These are phyloP conservation scores for Xylariaceae sp. DNA, from an alignment of 2,329 filamentous ascomycete genomes.

Conservation along the genomic window DNA sequence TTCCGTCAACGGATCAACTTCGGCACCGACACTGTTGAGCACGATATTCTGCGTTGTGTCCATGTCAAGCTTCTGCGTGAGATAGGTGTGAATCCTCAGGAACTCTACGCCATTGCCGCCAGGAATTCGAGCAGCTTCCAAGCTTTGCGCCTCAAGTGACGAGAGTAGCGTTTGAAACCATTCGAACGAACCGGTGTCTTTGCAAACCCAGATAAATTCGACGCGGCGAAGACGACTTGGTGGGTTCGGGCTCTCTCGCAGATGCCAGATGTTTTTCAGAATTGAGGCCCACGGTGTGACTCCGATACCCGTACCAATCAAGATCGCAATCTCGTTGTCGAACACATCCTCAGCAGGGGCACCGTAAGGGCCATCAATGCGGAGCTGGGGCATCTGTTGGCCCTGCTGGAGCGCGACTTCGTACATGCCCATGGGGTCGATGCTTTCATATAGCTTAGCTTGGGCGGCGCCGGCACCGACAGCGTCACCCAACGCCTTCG, in stretches of 20 bases:
- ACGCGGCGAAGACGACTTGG: slow-evolving; percentile 85
- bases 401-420: slow-evolving; percentile 92
- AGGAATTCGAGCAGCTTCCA: slow-evolving; percentile 59
- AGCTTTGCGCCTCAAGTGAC: slow-evolving; percentile 81
- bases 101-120: slow-evolving; percentile 72
- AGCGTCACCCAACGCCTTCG: slow-evolving; percentile 84
- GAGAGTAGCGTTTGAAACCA: slow-evolving; percentile 96
- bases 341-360: slow-evolving; percentile 97
- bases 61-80: slow-evolving; percentile 86
- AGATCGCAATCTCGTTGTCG: slow-evolving; percentile 79
- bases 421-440: slow-evolving; percentile 95
- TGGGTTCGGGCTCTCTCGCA: slow-evolving; percentile 83
- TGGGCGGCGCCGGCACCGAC: slow-evolving; percentile 88
- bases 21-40: slow-evolving; percentile 85
- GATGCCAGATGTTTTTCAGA: slow-evolving; percentile 96
- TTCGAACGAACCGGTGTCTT: slow-evolving; percentile 90
- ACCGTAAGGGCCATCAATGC: slow-evolving; percentile 93
- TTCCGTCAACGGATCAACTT: slow-evolving; percentile 86
- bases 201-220: slow-evolving; percentile 99
- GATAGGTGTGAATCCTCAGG: slow-evolving; percentile 94
- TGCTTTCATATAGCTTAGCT: slow-evolving; percentile 79
- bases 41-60: slow-evolving; percentile 96
- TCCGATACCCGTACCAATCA: slow-evolving; percentile 81
- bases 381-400: slow-evolving; percentile 81
- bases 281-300: slow-evolving; percentile 84